Base-by-base conservation (phyloP, 1,284 basidiomycete genomes). In the Dichomitus squalens region DNA sequence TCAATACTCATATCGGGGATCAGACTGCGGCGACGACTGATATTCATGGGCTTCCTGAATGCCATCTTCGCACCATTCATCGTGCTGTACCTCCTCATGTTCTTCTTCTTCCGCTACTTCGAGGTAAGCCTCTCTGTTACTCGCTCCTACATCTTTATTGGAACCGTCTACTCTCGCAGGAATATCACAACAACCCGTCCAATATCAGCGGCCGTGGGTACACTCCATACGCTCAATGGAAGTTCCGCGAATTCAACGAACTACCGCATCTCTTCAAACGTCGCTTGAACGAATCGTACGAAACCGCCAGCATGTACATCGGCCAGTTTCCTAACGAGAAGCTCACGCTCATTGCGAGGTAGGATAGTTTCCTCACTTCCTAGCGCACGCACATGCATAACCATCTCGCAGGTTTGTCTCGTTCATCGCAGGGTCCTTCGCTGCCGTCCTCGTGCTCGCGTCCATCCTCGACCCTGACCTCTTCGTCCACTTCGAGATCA, bases 91-190 rank as follows among this genome's bases (percentile, higher is more conserved):
- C 83, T 98, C 43, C 74, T 98, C 43, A 90, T 98, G 85, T 99
- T 97, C 73, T 98, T 95, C 1, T 99, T 99, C 83, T 99, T 99
- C 81, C 92, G 96, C 14, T 99, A 99, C 74, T 99, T 99, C 66
- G 96, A 98, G 80, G 95, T 93, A 51, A 54, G 83, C 69, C 27
- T 8, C 27, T 21, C 21, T 21, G 8, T 25, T 21, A 54, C 34
- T 20, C 58, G 40, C 40, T 6, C 49, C 48, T 6, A 16, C 23
- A 16, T 39, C 31, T 20, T 50, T 3, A 31, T 11, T 14, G 38
- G 48, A 35, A 18, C 18, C 25, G 29, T 56, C 53, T 16, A 49
- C 34, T n/a, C 35, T 49, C 53, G 16, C 63, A 97, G 95, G 95
- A 99, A 80, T 98, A 98, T 70, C 96, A 96, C 82, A 96, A 98